Conservation (phyloP, 176 grass and related monocot species). For the Miscanthus lutarioriparius region DNA sequence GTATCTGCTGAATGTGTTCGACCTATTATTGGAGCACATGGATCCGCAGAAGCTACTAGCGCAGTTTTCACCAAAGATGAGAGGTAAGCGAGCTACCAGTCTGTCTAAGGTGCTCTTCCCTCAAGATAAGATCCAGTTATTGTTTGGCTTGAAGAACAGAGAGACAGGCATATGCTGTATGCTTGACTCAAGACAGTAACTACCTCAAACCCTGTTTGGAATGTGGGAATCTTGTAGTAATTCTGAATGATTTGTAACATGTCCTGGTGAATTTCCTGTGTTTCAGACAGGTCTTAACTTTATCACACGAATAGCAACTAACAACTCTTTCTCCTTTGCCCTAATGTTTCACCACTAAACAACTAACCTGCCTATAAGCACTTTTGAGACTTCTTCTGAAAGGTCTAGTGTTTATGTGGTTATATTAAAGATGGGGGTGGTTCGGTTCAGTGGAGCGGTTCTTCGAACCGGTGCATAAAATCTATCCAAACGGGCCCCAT, state of each 20-base stretch:
- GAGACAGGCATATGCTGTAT: slow-evolving; percentile 12
- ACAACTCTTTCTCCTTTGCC: neutral
- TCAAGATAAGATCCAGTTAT: neutral
- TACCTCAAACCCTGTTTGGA: neutral
- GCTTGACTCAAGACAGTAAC: slow-evolving; percentile 1
- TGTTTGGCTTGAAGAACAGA: slow-evolving; percentile 21
- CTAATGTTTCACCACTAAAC: neutral
- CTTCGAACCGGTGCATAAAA: too few species aligned
- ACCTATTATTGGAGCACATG: slow-evolving; percentile 80
- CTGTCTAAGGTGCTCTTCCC: neutral
- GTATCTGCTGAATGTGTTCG: slow-evolving; percentile 82
- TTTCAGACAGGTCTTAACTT: neutral
- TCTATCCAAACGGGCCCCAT: too few species aligned
- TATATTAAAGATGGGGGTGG: neutral
- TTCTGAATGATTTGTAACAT: neutral
- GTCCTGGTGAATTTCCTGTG: neutral
- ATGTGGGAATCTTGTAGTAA: neutral
- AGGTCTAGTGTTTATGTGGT: neutral
- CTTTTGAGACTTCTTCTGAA: neutral
- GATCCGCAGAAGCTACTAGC: slow-evolving; percentile 77
- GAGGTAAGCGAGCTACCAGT: slow-evolving; percentile 45
- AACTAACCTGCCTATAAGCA: neutral
- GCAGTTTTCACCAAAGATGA: slow-evolving; percentile 91
- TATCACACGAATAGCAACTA: neutral
- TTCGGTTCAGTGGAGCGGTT: too few species aligned